Evolutionary conservation across 106 monocot species (phyloP).

Genomic region (Iris macrosiphon): DNA sequence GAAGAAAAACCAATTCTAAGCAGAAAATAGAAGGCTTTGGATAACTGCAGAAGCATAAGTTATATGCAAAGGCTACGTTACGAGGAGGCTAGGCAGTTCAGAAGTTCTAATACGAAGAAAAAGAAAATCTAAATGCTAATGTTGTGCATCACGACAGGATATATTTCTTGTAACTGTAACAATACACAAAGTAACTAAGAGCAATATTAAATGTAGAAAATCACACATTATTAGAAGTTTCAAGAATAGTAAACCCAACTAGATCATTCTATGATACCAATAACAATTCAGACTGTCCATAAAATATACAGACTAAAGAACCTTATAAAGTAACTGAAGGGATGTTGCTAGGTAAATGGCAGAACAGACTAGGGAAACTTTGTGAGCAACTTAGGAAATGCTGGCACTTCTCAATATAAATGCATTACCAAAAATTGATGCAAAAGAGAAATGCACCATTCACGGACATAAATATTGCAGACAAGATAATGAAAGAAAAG

Average conservation of each 20-base stretch:
- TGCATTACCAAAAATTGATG: too few species aligned
- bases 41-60: conserved; percentile 2
- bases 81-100: not conserved
- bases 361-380: too few species aligned
- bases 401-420: too few species aligned
- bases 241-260: too few species aligned
- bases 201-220: too few species aligned
- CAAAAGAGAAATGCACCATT: not conserved
- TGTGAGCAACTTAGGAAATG: too few species aligned
- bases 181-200: too few species aligned
- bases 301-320: too few species aligned
- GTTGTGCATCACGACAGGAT: not conserved
- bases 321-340: not conserved
- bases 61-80: not conserved
- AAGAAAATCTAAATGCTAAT: not conserved
- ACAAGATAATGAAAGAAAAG: not conserved
- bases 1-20: conserved; percentile 1
- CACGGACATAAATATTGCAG: not conserved
- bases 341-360: not conserved
- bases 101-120: not conserved
- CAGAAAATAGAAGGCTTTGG: not conserved
- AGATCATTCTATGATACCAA: too few species aligned
- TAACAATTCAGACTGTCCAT: too few species aligned
- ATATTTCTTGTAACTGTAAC: not conserved
- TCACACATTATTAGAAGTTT: too few species aligned